A percentile compares a stretch with the other conserved stretches of the same genome.
Conservation (phyloP, 345 rosid species). For the Trapa bicornis region DNA sequence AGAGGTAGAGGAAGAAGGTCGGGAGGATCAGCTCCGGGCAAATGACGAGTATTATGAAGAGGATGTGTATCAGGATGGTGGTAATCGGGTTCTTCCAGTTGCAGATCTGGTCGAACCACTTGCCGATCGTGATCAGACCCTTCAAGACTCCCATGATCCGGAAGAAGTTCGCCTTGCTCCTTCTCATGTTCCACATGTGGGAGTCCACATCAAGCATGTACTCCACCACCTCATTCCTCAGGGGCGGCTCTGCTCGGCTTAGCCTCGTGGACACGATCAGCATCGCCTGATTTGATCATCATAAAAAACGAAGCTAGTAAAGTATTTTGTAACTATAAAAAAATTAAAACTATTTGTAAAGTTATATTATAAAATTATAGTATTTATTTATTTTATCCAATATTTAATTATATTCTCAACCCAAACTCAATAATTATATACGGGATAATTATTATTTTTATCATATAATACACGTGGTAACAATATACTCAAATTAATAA, state of each 20-base stretch:
- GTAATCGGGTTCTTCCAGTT: conserved; percentile 93
- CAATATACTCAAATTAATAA: too few relatives aligned
- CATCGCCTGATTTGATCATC: conserved; percentile 44
- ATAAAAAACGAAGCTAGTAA: too few relatives aligned
- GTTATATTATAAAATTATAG: too few relatives aligned
- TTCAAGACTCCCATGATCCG: conserved; percentile 60
- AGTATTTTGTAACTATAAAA: too few relatives aligned
- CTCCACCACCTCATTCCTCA: conserved; percentile 85
- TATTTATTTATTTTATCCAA: too few relatives aligned
- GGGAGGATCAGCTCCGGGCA: conserved; percentile 90
- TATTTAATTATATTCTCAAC: too few relatives aligned
- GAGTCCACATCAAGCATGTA: conserved; percentile 98
- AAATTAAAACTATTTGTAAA: too few relatives aligned
- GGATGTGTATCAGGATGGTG: conserved; percentile 66
- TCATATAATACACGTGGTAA: too few relatives aligned
- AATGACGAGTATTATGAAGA: conserved; percentile 63
- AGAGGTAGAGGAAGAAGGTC: conserved; percentile 76
- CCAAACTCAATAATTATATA: too few relatives aligned
- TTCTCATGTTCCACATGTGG: conserved; percentile 99
- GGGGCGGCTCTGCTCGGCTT: conserved; percentile 85
- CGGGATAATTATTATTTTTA: too few relatives aligned
- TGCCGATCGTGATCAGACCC: conserved; percentile 64
- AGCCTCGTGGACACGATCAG: conserved; percentile 77
- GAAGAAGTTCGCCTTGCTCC: conserved; percentile 92
- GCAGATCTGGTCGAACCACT: conserved; percentile 91